phyloP scores from a whole-genome alignment of 2,329 filamentous ascomycete genomes.

The Exserohilum rostratum region DNA sequence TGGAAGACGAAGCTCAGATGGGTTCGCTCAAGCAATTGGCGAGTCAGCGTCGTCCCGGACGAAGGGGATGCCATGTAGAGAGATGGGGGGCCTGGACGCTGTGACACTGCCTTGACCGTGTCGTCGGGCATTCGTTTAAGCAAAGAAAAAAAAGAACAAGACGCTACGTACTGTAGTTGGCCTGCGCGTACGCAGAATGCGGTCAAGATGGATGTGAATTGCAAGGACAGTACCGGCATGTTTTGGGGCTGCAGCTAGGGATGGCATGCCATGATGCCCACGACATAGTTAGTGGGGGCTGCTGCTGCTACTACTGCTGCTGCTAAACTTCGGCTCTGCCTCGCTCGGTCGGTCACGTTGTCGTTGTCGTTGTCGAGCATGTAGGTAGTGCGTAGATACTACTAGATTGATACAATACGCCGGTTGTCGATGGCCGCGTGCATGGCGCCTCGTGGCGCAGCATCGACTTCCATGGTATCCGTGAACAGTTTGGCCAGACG shows the following conservation, averaged over 20 bases:
- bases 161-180: neutral
- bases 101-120: neutral
- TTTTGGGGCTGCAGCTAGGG: conserved; percentile 10
- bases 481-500: conserved; percentile 2
- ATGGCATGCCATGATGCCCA: conserved; percentile 25
- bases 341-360: no score
- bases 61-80: neutral
- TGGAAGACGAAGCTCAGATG: conserved; percentile 14
- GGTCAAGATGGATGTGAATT: conserved; percentile 13
- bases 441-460: neutral
- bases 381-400: no score
- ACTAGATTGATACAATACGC: neutral
- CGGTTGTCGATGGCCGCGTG: neutral
- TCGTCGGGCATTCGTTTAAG: neutral
- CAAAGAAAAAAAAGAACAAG: neutral
- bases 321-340: no score
- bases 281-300: conserved; percentile 3
- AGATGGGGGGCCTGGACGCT: neutral
- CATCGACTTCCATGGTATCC: conserved; percentile 3
- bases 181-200: conserved; percentile 3
- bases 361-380: neutral
- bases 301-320: no score
- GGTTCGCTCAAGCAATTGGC: conserved; percentile 6
- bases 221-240: neutral
- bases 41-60: conserved; percentile 12